Evolutionary conservation across 208 protist species (phyloP).

Genomic region (Acanthamoeba royreba): DNA sequence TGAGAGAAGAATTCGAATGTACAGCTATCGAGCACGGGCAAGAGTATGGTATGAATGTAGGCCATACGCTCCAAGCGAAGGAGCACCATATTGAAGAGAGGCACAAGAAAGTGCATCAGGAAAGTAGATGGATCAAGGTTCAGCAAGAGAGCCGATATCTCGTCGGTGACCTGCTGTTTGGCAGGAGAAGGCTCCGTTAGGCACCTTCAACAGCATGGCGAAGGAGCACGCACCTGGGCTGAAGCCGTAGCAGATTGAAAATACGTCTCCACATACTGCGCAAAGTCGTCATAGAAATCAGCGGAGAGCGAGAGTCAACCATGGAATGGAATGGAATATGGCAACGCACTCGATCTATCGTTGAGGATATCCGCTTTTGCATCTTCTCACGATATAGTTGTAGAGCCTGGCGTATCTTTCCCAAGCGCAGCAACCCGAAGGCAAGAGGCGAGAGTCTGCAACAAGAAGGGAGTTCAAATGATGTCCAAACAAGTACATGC

Average conservation of each 20-base stretch:
- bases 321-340: background rate
- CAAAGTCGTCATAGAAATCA: background rate
- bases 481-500: background rate
- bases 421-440: conserved; percentile 24
- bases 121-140: background rate
- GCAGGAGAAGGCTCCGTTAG: background rate
- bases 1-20: background rate
- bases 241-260: background rate
- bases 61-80: background rate
- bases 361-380: background rate
- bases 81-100: background rate
- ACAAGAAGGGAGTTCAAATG: background rate
- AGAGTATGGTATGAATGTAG: conserved; percentile 10
- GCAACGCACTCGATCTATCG: background rate
- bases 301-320: background rate
- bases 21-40: conserved; percentile 27
- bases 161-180: background rate
- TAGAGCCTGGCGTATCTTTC: conserved; percentile 26
- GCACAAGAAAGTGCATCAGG: background rate
- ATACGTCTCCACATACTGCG: background rate
- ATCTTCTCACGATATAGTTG: conserved; percentile 20
- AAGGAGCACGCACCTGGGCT: background rate
- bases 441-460: background rate
- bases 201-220: background rate
- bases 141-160: background rate